Conservation (phyloP, 148 eudicot species). For the Euryodendron excelsum region DNA sequence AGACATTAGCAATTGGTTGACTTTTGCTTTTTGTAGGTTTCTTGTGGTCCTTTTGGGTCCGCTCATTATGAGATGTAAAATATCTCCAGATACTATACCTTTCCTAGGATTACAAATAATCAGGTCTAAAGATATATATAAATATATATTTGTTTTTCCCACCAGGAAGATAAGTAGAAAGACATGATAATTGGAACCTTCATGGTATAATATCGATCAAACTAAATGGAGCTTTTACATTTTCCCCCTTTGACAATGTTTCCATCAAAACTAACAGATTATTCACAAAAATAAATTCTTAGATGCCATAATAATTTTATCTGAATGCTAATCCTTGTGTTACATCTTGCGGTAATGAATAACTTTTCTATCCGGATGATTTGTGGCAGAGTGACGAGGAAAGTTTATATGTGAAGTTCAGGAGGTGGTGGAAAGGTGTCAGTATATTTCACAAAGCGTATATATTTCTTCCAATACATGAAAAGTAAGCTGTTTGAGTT, state of each 20-base stretch:
- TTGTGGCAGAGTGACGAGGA: constrained; percentile 50
- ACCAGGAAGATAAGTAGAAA: background rate
- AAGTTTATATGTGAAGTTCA: constrained; percentile 61
- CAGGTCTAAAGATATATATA: background rate
- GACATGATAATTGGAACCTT: background rate
- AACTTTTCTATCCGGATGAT: constrained; percentile 23
- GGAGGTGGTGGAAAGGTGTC: constrained; percentile 99
- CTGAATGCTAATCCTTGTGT: background rate
- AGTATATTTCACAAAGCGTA: constrained; percentile 87
- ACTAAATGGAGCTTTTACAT: background rate
- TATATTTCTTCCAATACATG: constrained; percentile 84
- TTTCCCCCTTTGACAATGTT: background rate
- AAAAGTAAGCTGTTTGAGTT: constrained; percentile 54
- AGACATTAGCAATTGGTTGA: background rate
- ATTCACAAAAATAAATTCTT: background rate
- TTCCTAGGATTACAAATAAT: background rate
- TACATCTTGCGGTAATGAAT: constrained; percentile 10
- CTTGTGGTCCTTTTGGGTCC: background rate
- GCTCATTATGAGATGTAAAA: background rate
- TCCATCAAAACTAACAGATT: background rate
- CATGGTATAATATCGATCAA: background rate
- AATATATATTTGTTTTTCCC: background rate
- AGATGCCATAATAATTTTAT: background rate
- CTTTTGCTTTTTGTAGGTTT: background rate
- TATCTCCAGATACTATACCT: background rate